Conservation (phyloP, 345 rosid genomes). For the Firmiana major region DNA sequence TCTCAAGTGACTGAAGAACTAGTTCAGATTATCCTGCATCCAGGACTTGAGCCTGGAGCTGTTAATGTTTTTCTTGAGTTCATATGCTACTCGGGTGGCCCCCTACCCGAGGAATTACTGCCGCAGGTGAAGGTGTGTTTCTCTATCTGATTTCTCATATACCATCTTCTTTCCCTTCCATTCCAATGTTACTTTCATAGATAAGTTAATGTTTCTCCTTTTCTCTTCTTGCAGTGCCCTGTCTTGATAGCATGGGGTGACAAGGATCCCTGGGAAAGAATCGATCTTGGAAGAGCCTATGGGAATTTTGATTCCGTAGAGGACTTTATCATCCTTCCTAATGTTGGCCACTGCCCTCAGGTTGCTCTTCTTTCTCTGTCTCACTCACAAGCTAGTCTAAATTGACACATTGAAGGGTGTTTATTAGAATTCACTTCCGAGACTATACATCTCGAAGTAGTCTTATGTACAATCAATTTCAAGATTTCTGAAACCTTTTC, state of each 20-base stretch:
- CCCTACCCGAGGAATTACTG: conserved; percentile 87
- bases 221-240: conserved; percentile 53
- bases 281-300: conserved; percentile 70
- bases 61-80: conserved; percentile 84
- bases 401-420: background rate
- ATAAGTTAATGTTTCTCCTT: background rate
- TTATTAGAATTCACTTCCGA: background rate
- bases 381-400: background rate
- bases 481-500: background rate
- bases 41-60: conserved; percentile 94
- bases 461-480: background rate
- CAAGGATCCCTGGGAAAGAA: conserved; percentile 95
- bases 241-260: conserved; percentile 92
- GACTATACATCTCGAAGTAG: background rate
- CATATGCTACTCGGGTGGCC: conserved; percentile 88
- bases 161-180: background rate
- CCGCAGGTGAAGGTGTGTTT: conserved; percentile 63
- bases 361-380: conserved; percentile 32
- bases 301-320: conserved; percentile 57
- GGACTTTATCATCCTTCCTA: conserved; percentile 68
- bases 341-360: conserved; percentile 95
- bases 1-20: conserved; percentile 88
- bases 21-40: conserved; percentile 70
- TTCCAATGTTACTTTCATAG: background rate
- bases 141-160: background rate